A percentile compares a stretch with the other conserved stretches of the same genome.
These are phyloP conservation scores for Friedmanniomyces simplex DNA, from an alignment of 495 filamentous ascomycete species.

Conservation along the genomic window DNA sequence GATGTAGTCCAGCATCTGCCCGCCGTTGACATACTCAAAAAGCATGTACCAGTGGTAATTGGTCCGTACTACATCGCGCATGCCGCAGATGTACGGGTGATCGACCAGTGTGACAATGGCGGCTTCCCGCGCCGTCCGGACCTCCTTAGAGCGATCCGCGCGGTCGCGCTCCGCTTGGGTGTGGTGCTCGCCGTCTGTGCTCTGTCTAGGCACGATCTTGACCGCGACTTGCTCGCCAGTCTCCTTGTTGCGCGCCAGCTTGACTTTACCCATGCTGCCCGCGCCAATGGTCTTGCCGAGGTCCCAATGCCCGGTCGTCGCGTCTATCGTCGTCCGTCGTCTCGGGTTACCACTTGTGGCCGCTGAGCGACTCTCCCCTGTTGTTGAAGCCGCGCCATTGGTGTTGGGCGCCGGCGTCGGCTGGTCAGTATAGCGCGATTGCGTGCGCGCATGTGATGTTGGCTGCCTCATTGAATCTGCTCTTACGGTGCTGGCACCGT, in stretches of 20 bases:
- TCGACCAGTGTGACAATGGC: conserved; percentile 92
- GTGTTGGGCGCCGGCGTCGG: conserved; percentile 25
- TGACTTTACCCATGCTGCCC: conserved; percentile 98
- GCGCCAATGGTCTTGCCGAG: conserved; percentile 96
- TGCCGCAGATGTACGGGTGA: conserved; percentile 93
- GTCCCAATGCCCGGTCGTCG: conserved; percentile 76
- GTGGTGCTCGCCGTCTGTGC: conserved; percentile 67
- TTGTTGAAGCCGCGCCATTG: not conserved
- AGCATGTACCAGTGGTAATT: conserved; percentile 99
- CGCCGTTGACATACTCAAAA: conserved; percentile 98
- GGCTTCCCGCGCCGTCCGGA: conserved; percentile 89
- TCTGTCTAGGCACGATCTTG: conserved; percentile 92
- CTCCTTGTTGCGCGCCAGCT: conserved; percentile 69
- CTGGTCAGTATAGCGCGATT: conserved; percentile 41
- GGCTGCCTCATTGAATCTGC: conserved; percentile 40
- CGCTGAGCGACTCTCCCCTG: not conserved
- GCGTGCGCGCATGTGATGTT: conserved; percentile 37
- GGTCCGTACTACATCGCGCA: conserved; percentile 89
- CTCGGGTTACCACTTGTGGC: conserved; percentile 39
- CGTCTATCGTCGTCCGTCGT: conserved; percentile 72
- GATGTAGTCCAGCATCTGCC: conserved; percentile 99
- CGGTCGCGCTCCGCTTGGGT: conserved; percentile 70
- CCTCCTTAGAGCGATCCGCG: conserved; percentile 91
- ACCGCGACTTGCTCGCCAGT: conserved; percentile 70
- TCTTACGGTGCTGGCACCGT: conserved; percentile 33